Base-by-base conservation (phyloP, 148 eudicot species). In the Suaeda aralocaspica region DNA sequence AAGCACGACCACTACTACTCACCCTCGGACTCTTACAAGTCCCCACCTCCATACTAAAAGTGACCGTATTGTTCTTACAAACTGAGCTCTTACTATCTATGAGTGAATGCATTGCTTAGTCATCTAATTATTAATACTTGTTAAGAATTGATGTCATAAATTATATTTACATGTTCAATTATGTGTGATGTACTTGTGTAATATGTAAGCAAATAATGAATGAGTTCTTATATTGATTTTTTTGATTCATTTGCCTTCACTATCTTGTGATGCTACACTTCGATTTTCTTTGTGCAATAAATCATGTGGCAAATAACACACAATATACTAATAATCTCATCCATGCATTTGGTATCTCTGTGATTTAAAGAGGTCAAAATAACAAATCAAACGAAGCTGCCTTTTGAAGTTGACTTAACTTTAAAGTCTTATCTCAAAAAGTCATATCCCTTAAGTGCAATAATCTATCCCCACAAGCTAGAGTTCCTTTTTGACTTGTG, bases 1-100 rank as follows among this genome's bases (percentile, higher is more conserved):
- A 51, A 51, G 26, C 12, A 11, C 14, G 33, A 62, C 42, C 16
- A 59, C 0, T 59, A 31, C 64, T 14, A 19, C 1, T 14, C 64
- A 5, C 30, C 30, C 26, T 62, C 48, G 4, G n/a, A 62, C 28
- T 34, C 45, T 10, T 63, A 63, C 49, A 41, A 63, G 49, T 39
- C 67, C 41, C 67, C 67, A 64, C 50, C 67, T 21, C 29, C 30
- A 4, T 64, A 66, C 55, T 63, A 39, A 31, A 30, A 59, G 12
- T 30, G 21, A 36, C 41, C n/a, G n/a, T n/a, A n/a, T n/a, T 36
- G 41, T 36, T 36, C 41, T 36, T 36, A 36, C 8, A 3, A 36
- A 36, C 8, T 36, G 8, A 36, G 41, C 41, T 36, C 41, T 36
- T 36, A 8, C 41, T 36, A 36, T 36, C 41, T 36, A 36, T 36